A percentile compares a stretch with the other conserved stretches of the same genome.
Evolutionary conservation across 352 stramenopile species (phyloP).

Genomic region (Phytophthora sp.): DNA sequence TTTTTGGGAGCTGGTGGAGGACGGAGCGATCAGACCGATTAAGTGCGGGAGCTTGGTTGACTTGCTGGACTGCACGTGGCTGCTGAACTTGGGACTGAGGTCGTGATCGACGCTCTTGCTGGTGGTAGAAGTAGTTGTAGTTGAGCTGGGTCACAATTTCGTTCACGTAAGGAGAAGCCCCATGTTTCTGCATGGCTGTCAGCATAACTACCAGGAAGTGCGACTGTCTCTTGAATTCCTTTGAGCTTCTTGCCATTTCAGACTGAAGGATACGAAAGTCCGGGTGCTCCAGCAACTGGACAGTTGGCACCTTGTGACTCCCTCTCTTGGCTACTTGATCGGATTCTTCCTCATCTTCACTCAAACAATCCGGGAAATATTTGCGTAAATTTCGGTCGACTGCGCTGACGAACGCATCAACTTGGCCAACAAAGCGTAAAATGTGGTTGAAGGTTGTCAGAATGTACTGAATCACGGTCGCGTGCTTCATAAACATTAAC

Average conservation of each 20-base stretch:
- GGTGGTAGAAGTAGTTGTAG: conserved; percentile 78
- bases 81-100: conserved; percentile 1
- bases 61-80: neutral
- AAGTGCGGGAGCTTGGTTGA: conserved; percentile 1
- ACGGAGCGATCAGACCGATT: conserved; percentile 27
- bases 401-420: conserved; percentile 56
- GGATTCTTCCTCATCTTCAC: neutral
- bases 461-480: conserved; percentile 72
- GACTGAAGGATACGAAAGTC: conserved; percentile 37
- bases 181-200: conserved; percentile 74
- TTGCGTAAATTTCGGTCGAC: conserved; percentile 53
- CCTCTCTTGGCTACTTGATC: neutral
- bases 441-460: conserved; percentile 79
- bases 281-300: conserved; percentile 25
- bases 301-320: neutral
- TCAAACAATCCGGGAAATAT: conserved; percentile 38
- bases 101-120: conserved; percentile 34
- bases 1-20: conserved; percentile 22
- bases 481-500: conserved; percentile 43
- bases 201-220: conserved; percentile 79
- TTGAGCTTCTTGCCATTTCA: conserved; percentile 47
- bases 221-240: conserved; percentile 68
- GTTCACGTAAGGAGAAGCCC: conserved; percentile 68
- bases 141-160: conserved; percentile 77
- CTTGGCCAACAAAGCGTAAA: conserved; percentile 60